Percentiles rank a stretch among this genome's conserved stretches.
Conservation (phyloP, 179 eudicot genomes). For the Silene vulgaris region DNA sequence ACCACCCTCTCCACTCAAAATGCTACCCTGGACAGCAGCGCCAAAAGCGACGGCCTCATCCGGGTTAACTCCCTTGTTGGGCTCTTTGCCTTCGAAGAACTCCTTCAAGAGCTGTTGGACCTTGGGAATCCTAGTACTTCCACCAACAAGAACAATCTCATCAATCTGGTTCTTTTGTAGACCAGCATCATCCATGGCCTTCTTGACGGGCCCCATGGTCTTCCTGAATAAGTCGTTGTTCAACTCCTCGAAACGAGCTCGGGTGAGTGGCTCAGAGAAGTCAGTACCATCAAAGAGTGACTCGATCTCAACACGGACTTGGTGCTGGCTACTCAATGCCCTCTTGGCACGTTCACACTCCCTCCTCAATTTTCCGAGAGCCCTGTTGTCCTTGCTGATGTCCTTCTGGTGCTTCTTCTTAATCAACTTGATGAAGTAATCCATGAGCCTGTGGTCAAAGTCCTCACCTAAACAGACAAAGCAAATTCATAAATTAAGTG, state of each 20-base stretch:
- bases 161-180: constrained; percentile 34
- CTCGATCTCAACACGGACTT: constrained; percentile 45
- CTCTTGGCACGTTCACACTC: constrained; percentile 43
- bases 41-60: constrained; percentile 44
- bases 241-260: constrained; percentile 44
- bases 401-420: constrained; percentile 41
- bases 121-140: constrained; percentile 45
- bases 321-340: constrained; percentile 46
- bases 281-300: constrained; percentile 36
- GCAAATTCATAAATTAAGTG: not conserved
- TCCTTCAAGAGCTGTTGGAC: constrained; percentile 38
- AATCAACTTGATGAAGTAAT: constrained; percentile 39
- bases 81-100: constrained; percentile 38
- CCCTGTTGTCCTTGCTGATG: constrained; percentile 44
- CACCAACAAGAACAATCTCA: constrained; percentile 44
- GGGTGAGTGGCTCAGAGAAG: constrained; percentile 43
- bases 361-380: constrained; percentile 39
- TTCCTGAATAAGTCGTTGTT: constrained; percentile 40
- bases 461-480: constrained; percentile 31
- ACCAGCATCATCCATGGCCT: constrained; percentile 41
- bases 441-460: constrained; percentile 44
- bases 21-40: constrained; percentile 42
- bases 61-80: constrained; percentile 43
- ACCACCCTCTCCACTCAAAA: constrained; percentile 41
- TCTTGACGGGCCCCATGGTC: constrained; percentile 41